Base-by-base conservation (phyloP, 192 early-diverging fungal species). In the Mortierella hygrophila region DNA sequence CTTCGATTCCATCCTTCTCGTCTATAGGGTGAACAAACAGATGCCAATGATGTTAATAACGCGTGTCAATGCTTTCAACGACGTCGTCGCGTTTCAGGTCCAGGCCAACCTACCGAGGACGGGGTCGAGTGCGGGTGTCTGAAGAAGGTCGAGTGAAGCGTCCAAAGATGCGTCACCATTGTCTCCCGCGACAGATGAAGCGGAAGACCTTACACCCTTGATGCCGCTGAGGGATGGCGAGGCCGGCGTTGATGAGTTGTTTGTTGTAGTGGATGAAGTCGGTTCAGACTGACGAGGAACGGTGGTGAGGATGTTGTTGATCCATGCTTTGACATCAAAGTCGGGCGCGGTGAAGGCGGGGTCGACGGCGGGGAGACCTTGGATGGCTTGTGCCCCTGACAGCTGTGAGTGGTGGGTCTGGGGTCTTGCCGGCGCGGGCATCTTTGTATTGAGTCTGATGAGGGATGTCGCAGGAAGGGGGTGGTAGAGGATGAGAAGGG, bases 271-370 rank as follows among this genome's bases (percentile, higher is more conserved):
- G 9, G 29, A 65, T 29, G 29, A 65, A 29, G 35, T 54, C 70
- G 38, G 46, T 16, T 74, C 63, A n/a, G 47, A 81, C 37, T 83
- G 71, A 57, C 75, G 70, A 20, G 81, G 72, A 23, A 46, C 21
- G n/a, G 70, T 46, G n/a, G 80, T 75, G 2, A 95, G 79, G 0
- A 89, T 87, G 23, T 73, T 63, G 75, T 95, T 95, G 71, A 95
- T 92, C 94, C 94, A 95, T 38, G 75, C 75, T 82, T 95, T 95
- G 46, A 94, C 85, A 60, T 94, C 83, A 82, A 95, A 94, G 23
- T 92, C 90, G 35, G 82, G 72, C 5, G 80, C 79, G 15, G 82
- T 77, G 75, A 89, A 89, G 10, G 76, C 72, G 11, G 88, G 63
- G 78, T 85, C 83, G 63, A 80, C 68, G 23, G 70, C 37, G 6